phyloP scores from a whole-genome alignment of 441 rosid species.

The California macrophylla region DNA sequence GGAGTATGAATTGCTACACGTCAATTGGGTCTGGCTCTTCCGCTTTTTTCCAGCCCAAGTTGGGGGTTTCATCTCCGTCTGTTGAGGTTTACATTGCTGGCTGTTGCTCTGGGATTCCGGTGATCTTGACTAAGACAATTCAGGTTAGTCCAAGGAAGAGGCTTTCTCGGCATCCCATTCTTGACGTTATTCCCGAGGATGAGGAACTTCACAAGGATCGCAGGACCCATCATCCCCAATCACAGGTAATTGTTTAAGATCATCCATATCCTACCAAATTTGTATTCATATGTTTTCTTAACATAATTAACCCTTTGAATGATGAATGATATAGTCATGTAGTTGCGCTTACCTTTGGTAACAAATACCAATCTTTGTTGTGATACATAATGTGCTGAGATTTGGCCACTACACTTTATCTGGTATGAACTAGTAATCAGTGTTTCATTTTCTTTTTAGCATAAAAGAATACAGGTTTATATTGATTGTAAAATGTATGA shows the following conservation, averaged over 20 bases:
- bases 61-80: conserved; percentile 50
- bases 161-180: conserved; percentile 35
- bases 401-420: no score
- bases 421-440: neutral
- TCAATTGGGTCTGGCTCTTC: conserved; percentile 35
- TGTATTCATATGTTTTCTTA: no score
- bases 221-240: conserved; percentile 31
- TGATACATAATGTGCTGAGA: no score
- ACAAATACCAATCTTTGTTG: no score
- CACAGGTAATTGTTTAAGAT: conserved; percentile 37
- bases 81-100: conserved; percentile 88
- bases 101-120: conserved; percentile 70
- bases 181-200: conserved; percentile 82
- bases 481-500: neutral
- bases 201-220: conserved; percentile 56
- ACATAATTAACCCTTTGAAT: no score
- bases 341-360: no score
- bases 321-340: no score
- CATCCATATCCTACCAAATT: no score
- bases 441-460: neutral
- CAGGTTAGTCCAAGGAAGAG: conserved; percentile 61
- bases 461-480: neutral
- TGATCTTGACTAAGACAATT: conserved; percentile 73
- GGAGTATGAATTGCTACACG: conserved; percentile 71
- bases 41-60: conserved; percentile 46